Base-by-base conservation (phyloP, 176 grass and related monocot genomes). In the Eleusine coracana region DNA sequence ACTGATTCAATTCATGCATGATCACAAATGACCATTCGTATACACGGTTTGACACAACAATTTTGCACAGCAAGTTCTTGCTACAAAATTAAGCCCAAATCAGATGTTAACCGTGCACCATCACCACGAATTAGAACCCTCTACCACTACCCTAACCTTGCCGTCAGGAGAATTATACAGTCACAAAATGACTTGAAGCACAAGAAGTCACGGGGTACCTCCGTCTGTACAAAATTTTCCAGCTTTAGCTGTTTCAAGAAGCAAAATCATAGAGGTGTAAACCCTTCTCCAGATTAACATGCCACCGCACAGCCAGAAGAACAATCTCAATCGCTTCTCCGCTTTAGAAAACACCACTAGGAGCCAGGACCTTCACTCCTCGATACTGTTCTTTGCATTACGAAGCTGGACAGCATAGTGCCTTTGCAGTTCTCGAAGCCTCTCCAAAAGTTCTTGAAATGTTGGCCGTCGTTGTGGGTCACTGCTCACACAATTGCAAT, bases 381-480 rank as follows among this genome's bases (percentile, higher is more conserved):
- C 83, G 20, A 80, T 83, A 38, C 27, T 84, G n/a, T 84, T 75
- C 76, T 90, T 93, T 20, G 79, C 73, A 62, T 85, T 91, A 28
- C 96, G 93, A 17, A 92, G 91, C 83, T 92, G 89, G 52, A 93
- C 76, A 17, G 58, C 77, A 1, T 92, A 88, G 34, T 96, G 91
- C 36, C 89, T 87, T 83, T 92, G 86, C 79, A 94, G 77, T 74
- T 91, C 93, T 25, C 80, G 87, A 27, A 99, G 88, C 77, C 56
- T 94, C 68, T 96, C 93, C 6, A 94, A 40, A 49, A 96, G 89
- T 70, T 96, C 87, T 86, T 94, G 93, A 62, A 99, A 96, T 0
- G 87, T 86, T 14, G 97, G 97, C 4, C 97, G 91, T 18, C 34
- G 73, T 46, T 94, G 89, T 6, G 91, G 81, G 62, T 99, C 91